Conservation (phyloP, 2,329 filamentous ascomycete genomes). For the Clonostachys sp. region DNA sequence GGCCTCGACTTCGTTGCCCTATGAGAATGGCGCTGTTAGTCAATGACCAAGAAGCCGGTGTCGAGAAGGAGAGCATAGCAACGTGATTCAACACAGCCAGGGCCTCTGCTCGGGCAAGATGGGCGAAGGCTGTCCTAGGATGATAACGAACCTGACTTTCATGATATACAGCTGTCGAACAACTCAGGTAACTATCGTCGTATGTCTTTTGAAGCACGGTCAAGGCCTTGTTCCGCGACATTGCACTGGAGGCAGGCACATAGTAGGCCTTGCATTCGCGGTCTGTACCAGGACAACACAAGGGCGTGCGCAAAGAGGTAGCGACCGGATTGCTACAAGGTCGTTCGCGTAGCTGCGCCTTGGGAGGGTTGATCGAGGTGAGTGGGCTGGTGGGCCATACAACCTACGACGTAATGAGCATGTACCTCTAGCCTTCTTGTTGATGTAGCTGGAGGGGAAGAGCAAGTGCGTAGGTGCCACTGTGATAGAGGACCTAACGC, state of each 20-base stretch:
- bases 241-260: slow-evolving; percentile 24
- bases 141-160: slow-evolving; percentile 70
- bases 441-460: too few species aligned
- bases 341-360: too few species aligned
- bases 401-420: too few species aligned
- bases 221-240: slow-evolving; percentile 51
- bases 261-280: slow-evolving; percentile 10
- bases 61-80: neutral
- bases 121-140: neutral
- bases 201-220: slow-evolving; percentile 93
- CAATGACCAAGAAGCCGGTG: slow-evolving; percentile 3
- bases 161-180: slow-evolving; percentile 94
- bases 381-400: too few species aligned
- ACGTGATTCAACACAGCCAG: neutral
- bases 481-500: too few species aligned
- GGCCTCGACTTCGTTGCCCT: slow-evolving; percentile 91
- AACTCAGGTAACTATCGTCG: slow-evolving; percentile 91
- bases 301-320: too few species aligned
- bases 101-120: neutral
- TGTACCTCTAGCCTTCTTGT: too few species aligned
- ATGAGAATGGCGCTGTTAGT: neutral
- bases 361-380: too few species aligned
- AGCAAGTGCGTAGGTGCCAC: too few species aligned
- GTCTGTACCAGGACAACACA: too few species aligned
- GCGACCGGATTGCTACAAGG: too few species aligned